Percentiles rank a stretch among this genome's conserved stretches.
Evolutionary conservation across 768 basidiomycete species (phyloP).

Genomic region (Harrya chromipes): DNA sequence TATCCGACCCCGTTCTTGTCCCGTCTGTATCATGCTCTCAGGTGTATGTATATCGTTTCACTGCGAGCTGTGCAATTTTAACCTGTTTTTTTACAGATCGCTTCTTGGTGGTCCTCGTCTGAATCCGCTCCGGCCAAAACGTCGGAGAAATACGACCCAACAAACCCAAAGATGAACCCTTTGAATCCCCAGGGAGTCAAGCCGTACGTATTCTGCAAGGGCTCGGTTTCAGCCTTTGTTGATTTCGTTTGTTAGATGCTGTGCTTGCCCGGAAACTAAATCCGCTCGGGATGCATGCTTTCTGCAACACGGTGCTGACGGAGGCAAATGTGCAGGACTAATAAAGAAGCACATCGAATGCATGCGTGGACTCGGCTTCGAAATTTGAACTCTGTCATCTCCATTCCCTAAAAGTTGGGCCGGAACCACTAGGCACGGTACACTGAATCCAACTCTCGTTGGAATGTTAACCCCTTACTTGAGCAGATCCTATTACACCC

Average conservation of each 20-base stretch:
- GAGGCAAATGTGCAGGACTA: constrained; percentile 77
- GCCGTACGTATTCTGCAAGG: constrained; percentile 56
- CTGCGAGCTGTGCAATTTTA: background rate
- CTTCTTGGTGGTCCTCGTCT: constrained; percentile 54
- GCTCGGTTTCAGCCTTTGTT: background rate
- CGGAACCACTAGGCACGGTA: background rate
- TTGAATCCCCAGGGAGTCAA: constrained; percentile 94
- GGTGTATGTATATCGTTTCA: constrained; percentile 29
- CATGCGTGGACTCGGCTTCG: constrained; percentile 91
- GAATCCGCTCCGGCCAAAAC: constrained; percentile 26
- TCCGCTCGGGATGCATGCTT: constrained; percentile 93
- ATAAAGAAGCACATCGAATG: constrained; percentile 82
- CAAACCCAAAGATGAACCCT: constrained; percentile 79
- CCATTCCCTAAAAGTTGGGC: background rate
- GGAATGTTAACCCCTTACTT: constrained; percentile 1
- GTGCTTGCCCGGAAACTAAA: constrained; percentile 94
- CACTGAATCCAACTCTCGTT: background rate
- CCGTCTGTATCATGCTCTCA: constrained; percentile 37
- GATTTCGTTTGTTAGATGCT: constrained; percentile 59
- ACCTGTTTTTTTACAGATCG: constrained; percentile 34
- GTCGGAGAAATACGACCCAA: constrained; percentile 59
- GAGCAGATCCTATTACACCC: background rate
- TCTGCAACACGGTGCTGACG: constrained; percentile 62
- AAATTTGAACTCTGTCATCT: constrained; percentile 43
- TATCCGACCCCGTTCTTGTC: background rate